Percentiles rank a stretch among this genome's conserved stretches.
phyloP scores from a whole-genome alignment of 2,329 filamentous ascomycete genomes.

The Diaporthe nobilis region DNA sequence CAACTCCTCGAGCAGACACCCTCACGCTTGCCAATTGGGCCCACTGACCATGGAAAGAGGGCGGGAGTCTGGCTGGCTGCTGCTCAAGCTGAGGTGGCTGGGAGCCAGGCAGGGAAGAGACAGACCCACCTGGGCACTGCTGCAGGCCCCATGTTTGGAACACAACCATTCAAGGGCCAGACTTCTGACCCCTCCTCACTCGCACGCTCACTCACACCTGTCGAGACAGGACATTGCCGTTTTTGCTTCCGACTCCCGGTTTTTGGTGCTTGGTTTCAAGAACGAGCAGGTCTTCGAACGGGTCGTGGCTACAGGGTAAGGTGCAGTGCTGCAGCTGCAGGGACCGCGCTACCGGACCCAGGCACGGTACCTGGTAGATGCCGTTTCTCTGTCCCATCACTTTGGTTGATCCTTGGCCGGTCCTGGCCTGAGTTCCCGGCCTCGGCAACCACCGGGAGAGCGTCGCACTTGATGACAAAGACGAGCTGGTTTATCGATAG shows the following conservation, averaged over 20 bases:
- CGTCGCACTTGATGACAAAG: slow-evolving; percentile 18
- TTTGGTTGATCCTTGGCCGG: not conserved
- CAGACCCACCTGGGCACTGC: slow-evolving; percentile 30
- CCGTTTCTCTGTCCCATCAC: not conserved
- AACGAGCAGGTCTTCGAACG: not conserved
- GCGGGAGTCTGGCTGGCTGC: slow-evolving; percentile 17
- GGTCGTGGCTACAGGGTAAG: not conserved
- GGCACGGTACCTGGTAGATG: not conserved
- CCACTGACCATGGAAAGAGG: slow-evolving; percentile 12
- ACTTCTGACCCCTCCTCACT: slow-evolving; percentile 10
- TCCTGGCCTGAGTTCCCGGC: not conserved
- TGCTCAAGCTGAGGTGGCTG: slow-evolving; percentile 20
- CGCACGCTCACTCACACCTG: not conserved
- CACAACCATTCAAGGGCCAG: slow-evolving; percentile 5
- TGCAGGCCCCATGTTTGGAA: slow-evolving; percentile 11
- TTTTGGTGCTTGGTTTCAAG: slow-evolving; percentile 3
- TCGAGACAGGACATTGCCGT: not conserved
- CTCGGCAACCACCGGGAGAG: not conserved
- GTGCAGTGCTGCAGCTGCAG: slow-evolving; percentile 1
- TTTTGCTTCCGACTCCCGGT: not conserved
- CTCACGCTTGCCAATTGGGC: slow-evolving; percentile 6
- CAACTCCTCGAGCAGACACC: not conserved
- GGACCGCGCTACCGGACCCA: not conserved
- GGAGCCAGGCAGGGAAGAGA: slow-evolving; percentile 15
- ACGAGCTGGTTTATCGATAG: not conserved